Base-by-base conservation (phyloP, 768 basidiomycete genomes). In the Boletus pseudopeckii region DNA sequence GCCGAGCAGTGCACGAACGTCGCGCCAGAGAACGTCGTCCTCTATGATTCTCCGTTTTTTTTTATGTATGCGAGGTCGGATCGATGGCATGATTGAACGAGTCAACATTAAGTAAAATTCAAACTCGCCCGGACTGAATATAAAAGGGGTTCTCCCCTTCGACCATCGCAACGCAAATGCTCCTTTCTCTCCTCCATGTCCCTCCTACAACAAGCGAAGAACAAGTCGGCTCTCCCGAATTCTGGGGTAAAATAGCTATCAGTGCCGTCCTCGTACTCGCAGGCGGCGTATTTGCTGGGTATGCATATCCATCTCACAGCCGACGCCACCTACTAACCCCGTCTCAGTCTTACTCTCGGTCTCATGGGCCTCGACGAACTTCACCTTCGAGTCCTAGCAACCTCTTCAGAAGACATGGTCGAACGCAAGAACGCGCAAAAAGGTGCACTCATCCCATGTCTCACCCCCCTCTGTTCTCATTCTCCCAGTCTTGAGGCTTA, bases 261-360 rank as follows among this genome's bases (percentile, higher is more conserved):
- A 88, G 88, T 48, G 75, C 72, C 4, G 66, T 72, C 3, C 77
- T 98, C 26, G 93, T 98, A 7, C 71, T 98, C 2, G 74, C 82
- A 0, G 95, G 95, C 3, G 95, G 95, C 48, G 86, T 94, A 5
- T 97, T 98, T 67, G 91, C 95, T 13, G 95, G 95, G 94, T 90
- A 30, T 7, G 47, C 9, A 2, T 15, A 4, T 18, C 15, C 18
- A n/a, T 15, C 20, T 22, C 0, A 1, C 20, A 3, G 0, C 4
- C 2, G 4, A 10, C 20, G 4, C 22, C 2, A 42, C 3, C 50
- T 41, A 11, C 50, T 41, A 11, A 65, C 24, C 9, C 24, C 11
- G 33, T 2, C 13, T 18, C 60, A 93, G 92, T 3, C 73, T 97
- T 49, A 97, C 94, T 0, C 82, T 97, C 28, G 94, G 92, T 1